These are phyloP conservation scores for Pseudozyma tsukubaensis DNA, from an alignment of 1,284 basidiomycete genomes.

Conservation along the genomic window DNA sequence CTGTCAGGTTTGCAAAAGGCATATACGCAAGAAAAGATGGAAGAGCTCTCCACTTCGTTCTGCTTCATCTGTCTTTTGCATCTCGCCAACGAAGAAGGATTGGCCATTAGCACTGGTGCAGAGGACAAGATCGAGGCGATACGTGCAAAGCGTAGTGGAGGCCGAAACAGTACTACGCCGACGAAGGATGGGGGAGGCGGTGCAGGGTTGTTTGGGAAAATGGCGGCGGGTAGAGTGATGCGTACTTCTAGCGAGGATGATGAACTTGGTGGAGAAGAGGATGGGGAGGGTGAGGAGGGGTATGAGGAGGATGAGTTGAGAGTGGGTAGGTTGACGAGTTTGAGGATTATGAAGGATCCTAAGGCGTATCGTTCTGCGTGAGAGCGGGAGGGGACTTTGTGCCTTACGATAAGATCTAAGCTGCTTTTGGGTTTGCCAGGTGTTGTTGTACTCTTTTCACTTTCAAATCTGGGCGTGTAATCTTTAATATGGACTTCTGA, in stretches of 20 bases:
- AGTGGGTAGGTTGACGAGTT: slow-evolving; percentile 49
- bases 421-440: no score
- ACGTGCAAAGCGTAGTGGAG: slow-evolving; percentile 36
- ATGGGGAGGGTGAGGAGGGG: slow-evolving; percentile 41
- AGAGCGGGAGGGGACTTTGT: background rate
- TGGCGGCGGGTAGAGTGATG: slow-evolving; percentile 35
- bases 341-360: slow-evolving; percentile 61
- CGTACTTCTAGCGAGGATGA: slow-evolving; percentile 69
- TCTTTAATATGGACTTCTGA: slow-evolving; percentile 11
- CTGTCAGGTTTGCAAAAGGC: slow-evolving; percentile 82
- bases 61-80: slow-evolving; percentile 98
- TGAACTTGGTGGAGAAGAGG: slow-evolving; percentile 63
- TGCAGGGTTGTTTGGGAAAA: slow-evolving; percentile 13
- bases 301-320: slow-evolving; percentile 48
- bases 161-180: slow-evolving; percentile 37
- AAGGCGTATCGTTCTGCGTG: slow-evolving; percentile 57
- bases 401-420: background rate
- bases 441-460: slow-evolving; percentile 7
- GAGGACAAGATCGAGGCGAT: slow-evolving; percentile 39
- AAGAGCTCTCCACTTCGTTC: slow-evolving; percentile 98
- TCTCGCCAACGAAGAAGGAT: slow-evolving; percentile 92
- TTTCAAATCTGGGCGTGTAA: background rate
- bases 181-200: slow-evolving; percentile 16
- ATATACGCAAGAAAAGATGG: slow-evolving; percentile 93
- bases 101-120: slow-evolving; percentile 69